Evolutionary conservation across 2,329 filamentous ascomycete species (phyloP).

Genomic region (Delphinella strobiligena): DNA sequence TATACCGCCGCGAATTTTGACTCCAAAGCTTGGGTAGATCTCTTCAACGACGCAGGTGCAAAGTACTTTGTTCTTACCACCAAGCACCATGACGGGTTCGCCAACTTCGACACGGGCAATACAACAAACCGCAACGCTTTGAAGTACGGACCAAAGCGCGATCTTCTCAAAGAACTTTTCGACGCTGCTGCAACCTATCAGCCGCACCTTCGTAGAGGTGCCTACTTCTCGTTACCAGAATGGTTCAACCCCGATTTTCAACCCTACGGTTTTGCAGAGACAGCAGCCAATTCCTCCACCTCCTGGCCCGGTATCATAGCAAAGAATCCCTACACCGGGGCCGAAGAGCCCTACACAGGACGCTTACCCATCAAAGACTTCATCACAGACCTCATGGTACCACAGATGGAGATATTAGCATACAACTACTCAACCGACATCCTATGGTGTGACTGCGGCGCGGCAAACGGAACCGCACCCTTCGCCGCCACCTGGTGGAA

Average conservation of each 20-base stretch:
- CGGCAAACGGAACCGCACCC: conserved; percentile 22
- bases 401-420: conserved; percentile 36
- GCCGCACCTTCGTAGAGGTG: conserved; percentile 31
- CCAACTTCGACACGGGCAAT: conserved; percentile 29
- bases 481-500: conserved; percentile 35
- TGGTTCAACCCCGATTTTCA: conserved; percentile 38
- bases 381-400: conserved; percentile 31
- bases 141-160: conserved; percentile 29
- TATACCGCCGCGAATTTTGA: conserved; percentile 41
- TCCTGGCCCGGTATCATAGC: conserved; percentile 26
- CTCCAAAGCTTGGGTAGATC: conserved; percentile 42
- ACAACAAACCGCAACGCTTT: conserved; percentile 30
- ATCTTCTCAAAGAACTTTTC: conserved; percentile 33
- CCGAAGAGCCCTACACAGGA: conserved; percentile 32
- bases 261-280: conserved; percentile 23
- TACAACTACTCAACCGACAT: conserved; percentile 34
- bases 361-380: conserved; percentile 29
- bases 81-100: conserved; percentile 38
- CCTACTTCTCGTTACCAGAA: conserved; percentile 39
- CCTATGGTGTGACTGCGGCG: conserved; percentile 40
- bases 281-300: conserved; percentile 15
- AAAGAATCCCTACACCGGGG: conserved; percentile 32
- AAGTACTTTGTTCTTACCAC: conserved; percentile 33
- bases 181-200: conserved; percentile 30
- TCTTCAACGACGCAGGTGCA: conserved; percentile 40